Conservation (phyloP, 2,329 filamentous ascomycete genomes). For the Aspergillus terreus region DNA sequence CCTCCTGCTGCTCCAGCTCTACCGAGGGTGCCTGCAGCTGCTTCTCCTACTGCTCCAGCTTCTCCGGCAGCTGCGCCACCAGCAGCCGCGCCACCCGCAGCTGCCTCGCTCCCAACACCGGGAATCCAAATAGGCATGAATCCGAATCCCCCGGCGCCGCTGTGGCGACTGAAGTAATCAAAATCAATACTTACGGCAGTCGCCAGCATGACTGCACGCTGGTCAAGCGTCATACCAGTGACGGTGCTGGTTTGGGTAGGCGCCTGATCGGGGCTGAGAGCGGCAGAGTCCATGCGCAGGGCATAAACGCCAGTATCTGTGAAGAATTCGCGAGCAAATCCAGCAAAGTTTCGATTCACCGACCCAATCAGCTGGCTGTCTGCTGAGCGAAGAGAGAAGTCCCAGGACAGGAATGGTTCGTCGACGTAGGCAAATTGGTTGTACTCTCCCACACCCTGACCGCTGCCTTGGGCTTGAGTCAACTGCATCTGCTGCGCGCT, state of each 20-base stretch:
- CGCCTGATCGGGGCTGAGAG: constrained; percentile 35
- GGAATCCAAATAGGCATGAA: constrained; percentile 54
- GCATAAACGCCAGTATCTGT: constrained; percentile 65
- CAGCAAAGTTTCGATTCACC: constrained; percentile 61
- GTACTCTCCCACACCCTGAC: constrained; percentile 44
- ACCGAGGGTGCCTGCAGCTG: constrained; percentile 33
- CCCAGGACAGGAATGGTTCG: constrained; percentile 62
- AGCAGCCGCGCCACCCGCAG: constrained; percentile 38
- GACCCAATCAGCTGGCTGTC: constrained; percentile 53
- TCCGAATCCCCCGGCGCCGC: constrained; percentile 43
- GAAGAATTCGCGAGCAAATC: constrained; percentile 62
- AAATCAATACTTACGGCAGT: constrained; percentile 64
- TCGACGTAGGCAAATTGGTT: constrained; percentile 60
- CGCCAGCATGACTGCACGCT: constrained; percentile 63
- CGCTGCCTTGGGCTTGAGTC: constrained; percentile 16
- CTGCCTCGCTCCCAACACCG: constrained; percentile 38
- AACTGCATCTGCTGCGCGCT: constrained; percentile 46
- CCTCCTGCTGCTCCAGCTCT: constrained; percentile 41
- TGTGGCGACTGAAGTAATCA: constrained; percentile 64
- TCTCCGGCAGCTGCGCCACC: constrained; percentile 37
- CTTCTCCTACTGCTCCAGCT: constrained; percentile 34
- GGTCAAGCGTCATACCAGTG: constrained; percentile 61
- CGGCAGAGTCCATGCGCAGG: constrained; percentile 60
- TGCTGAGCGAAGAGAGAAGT: constrained; percentile 56
- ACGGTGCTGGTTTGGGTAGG: constrained; percentile 17